Evolutionary conservation across 1,284 basidiomycete species (phyloP).

Genomic region (Melampsora larici-populina): DNA sequence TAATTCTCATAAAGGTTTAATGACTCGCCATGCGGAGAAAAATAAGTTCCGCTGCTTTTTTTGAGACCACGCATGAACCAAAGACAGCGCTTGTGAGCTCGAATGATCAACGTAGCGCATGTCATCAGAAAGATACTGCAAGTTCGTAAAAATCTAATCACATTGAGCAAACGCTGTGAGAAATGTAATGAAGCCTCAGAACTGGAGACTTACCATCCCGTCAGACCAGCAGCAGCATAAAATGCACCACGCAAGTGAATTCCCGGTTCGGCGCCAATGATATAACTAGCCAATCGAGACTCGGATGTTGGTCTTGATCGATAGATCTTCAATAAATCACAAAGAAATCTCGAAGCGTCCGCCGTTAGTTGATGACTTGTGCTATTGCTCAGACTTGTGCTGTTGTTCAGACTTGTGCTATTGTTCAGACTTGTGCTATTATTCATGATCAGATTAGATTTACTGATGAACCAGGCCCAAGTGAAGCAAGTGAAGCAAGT

Average conservation of each 20-base stretch:
- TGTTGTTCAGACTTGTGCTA: too few relatives aligned
- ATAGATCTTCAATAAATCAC: background rate
- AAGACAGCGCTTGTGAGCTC: constrained; percentile 4
- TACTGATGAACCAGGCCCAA: too few relatives aligned
- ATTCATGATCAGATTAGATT: too few relatives aligned
- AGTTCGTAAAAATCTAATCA: background rate
- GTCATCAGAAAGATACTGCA: constrained; percentile 10
- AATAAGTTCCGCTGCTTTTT: constrained; percentile 25
- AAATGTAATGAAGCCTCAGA: background rate
- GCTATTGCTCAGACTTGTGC: too few relatives aligned
- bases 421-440: too few relatives aligned
- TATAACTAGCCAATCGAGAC: constrained; percentile 12
- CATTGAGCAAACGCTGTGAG: background rate
- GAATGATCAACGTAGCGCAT: constrained; percentile 1
- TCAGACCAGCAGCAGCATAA: constrained; percentile 12
- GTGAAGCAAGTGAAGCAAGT: too few relatives aligned
- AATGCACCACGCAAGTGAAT: background rate
- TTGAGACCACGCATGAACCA: constrained; percentile 24
- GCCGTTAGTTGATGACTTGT: too few relatives aligned
- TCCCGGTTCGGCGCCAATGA: constrained; percentile 7
- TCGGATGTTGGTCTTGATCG: constrained; percentile 1
- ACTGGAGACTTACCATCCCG: constrained; percentile 1
- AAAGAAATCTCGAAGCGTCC: too few relatives aligned
- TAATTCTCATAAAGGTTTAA: background rate
- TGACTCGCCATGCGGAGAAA: constrained; percentile 34